These are phyloP conservation scores for Metarhizium guizhouense DNA, from an alignment of 2,329 filamentous ascomycete genomes.

Conservation along the genomic window DNA sequence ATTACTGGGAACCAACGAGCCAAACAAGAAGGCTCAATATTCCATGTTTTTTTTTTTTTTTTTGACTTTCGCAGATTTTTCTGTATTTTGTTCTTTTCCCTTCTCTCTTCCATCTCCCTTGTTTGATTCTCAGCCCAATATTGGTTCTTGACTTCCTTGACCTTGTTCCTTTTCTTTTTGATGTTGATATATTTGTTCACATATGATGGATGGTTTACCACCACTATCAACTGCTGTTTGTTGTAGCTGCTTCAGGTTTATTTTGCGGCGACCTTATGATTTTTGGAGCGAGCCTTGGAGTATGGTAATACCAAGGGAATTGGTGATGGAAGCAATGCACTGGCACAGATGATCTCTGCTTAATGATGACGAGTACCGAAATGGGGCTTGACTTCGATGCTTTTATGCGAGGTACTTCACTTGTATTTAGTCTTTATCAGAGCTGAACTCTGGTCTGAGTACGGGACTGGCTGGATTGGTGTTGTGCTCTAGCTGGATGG, in stretches of 20 bases:
- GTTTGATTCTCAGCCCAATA: not conserved
- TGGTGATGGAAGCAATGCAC: not conserved
- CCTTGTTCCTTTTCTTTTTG: constrained; percentile 10
- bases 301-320: not conserved
- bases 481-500: not conserved
- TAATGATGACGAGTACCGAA: not conserved
- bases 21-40: constrained; percentile 5
- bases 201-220: not conserved
- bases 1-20: not conserved
- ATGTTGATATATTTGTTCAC: constrained; percentile 4
- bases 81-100: not conserved
- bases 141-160: constrained; percentile 20
- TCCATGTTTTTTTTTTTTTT: constrained; percentile 13
- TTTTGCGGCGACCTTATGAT: not conserved
- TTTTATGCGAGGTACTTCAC: not conserved
- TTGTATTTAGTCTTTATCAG: not conserved
- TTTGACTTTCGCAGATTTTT: not conserved
- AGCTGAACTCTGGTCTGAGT: not conserved
- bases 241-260: not conserved
- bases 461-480: not conserved
- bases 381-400: not conserved
- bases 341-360: not conserved
- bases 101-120: not conserved
- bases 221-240: not conserved
- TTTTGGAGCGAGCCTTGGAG: not conserved